phyloP scores from a whole-genome alignment of 2,329 filamentous ascomycete species.

The Blastomyces silverae region DNA sequence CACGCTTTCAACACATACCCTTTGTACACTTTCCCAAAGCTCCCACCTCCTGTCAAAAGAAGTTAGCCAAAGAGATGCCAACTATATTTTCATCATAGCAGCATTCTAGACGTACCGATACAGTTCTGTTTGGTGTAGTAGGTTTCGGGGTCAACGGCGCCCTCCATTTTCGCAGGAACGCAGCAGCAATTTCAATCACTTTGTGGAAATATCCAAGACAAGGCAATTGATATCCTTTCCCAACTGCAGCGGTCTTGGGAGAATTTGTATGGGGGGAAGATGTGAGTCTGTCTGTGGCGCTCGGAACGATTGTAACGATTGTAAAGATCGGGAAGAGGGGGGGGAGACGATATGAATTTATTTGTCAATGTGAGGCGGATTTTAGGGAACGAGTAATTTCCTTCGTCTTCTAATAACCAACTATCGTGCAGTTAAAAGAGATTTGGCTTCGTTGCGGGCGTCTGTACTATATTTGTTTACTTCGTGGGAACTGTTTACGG shows the following conservation, averaged over 20 bases:
- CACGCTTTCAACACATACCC: constrained; percentile 53
- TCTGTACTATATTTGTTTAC: neutral
- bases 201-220: neutral
- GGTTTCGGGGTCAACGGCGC: constrained; percentile 71
- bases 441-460: neutral
- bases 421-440: neutral
- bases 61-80: constrained; percentile 4
- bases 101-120: constrained; percentile 55
- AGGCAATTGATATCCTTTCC: neutral
- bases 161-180: constrained; percentile 34
- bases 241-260: neutral
- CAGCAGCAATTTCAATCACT: neutral
- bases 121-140: constrained; percentile 91
- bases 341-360: neutral
- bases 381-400: neutral
- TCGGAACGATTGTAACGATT: neutral
- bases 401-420: neutral
- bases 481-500: neutral
- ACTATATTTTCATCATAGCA: constrained; percentile 10
- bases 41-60: constrained; percentile 66
- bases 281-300: neutral
- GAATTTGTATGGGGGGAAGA: neutral
- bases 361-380: neutral
- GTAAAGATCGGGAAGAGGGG: no score
- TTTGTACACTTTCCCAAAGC: constrained; percentile 98